Percentiles rank a stretch among this genome's conserved stretches.
These are phyloP conservation scores for Recurvomyces mirabilis DNA, from an alignment of 495 filamentous ascomycete genomes.

Conservation along the genomic window DNA sequence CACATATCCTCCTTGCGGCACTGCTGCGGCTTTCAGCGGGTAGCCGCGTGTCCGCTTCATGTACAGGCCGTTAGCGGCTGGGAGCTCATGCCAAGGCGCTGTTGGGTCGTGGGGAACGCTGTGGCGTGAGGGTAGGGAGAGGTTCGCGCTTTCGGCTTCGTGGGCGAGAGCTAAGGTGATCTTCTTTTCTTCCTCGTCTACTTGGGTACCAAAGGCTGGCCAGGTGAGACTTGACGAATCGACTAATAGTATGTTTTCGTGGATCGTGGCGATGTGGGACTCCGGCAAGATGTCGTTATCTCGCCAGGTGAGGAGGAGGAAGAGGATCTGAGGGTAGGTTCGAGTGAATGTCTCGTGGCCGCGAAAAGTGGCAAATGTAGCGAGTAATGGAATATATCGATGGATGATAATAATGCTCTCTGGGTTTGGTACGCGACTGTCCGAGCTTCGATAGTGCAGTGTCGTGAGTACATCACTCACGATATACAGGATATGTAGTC, in stretches of 20 bases:
- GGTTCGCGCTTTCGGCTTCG: not conserved
- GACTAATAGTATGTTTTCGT: not conserved
- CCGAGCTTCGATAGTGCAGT: not conserved
- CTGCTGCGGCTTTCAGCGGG: slow-evolving; percentile 7
- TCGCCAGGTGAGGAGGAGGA: not conserved
- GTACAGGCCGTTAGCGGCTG: slow-evolving; percentile 17
- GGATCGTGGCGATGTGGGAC: not conserved
- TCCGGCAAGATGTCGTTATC: not conserved
- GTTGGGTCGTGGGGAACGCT: slow-evolving; percentile 7
- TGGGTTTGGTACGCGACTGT: not conserved
- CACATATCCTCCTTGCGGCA: slow-evolving; percentile 12
- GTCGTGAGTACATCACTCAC: slow-evolving; percentile 6
- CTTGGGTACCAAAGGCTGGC: not conserved
- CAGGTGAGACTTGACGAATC: not conserved
- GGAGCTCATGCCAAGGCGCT: slow-evolving; percentile 18
- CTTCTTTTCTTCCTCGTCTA: not conserved
- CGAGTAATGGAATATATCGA: not conserved
- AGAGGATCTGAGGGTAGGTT: not conserved
- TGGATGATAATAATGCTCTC: not conserved
- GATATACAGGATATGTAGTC: slow-evolving; percentile 12
- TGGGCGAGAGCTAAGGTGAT: not conserved
- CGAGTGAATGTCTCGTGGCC: not conserved
- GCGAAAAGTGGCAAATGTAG: not conserved
- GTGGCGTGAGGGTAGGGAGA: slow-evolving; percentile 6
- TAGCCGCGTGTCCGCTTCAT: slow-evolving; percentile 19